These are phyloP conservation scores for Blumeria graminis DNA, from an alignment of 2,329 filamentous ascomycete species.

Conservation along the genomic window DNA sequence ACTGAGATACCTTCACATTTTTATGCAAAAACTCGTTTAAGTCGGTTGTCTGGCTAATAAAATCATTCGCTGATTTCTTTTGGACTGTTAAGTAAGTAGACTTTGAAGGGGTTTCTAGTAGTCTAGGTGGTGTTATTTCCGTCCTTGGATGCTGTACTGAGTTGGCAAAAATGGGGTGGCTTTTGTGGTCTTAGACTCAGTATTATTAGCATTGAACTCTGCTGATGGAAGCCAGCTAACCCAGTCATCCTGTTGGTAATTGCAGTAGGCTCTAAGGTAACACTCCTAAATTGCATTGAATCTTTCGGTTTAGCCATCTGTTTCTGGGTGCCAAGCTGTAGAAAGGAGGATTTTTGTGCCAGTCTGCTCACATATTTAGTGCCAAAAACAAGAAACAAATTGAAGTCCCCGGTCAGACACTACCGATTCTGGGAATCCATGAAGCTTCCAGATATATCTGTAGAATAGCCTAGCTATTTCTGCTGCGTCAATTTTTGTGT, in stretches of 20 bases:
- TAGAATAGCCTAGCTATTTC: background rate
- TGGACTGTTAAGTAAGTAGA: background rate
- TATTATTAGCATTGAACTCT: too few relatives aligned
- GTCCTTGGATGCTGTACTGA: too few relatives aligned
- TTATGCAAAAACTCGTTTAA: background rate
- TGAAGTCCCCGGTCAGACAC: too few relatives aligned
- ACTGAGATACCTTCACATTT: background rate
- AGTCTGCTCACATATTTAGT: background rate
- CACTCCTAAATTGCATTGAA: background rate
- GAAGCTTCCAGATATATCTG: background rate
- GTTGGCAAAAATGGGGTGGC: too few relatives aligned
- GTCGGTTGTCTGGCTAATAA: background rate
- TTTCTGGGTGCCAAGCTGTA: background rate
- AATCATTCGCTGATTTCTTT: background rate
- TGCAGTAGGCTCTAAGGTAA: background rate
- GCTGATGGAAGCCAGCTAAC: background rate
- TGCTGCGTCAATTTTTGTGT: background rate
- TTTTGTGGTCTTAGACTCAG: too few relatives aligned
- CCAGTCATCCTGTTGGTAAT: background rate
- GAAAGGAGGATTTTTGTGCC: background rate
- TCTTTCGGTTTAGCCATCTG: background rate
- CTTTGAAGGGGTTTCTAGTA: background rate
- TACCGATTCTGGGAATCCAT: too few relatives aligned
- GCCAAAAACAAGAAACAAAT: background rate
- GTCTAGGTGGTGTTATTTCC: too few relatives aligned